Evolutionary conservation across 768 basidiomycete genomes (phyloP).

Genomic region (Mycena belliarum): DNA sequence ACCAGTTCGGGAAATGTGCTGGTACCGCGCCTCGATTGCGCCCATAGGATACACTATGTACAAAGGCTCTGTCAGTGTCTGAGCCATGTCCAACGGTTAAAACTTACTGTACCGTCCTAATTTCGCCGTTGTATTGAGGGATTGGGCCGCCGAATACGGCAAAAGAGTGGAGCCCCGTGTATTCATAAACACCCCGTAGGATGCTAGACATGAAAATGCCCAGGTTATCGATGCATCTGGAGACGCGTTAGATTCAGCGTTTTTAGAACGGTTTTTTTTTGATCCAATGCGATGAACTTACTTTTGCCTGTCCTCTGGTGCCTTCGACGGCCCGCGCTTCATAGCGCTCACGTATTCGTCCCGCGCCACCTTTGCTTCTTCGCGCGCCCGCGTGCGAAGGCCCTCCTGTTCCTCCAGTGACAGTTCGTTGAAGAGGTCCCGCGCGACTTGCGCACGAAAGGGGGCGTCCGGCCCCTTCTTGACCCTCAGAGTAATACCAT

Average conservation of each 20-base stretch:
- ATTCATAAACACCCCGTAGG: not conserved
- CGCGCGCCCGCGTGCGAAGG: not conserved
- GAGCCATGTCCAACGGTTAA: not conserved
- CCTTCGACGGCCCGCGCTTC: constrained; percentile 1
- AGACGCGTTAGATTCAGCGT: no score
- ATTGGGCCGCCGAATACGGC: not conserved
- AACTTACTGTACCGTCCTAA: not conserved
- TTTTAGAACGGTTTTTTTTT: not conserved
- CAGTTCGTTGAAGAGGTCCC: not conserved
- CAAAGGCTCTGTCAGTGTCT: not conserved
- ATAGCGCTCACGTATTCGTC: not conserved
- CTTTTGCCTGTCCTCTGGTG: not conserved
- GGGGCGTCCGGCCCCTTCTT: not conserved
- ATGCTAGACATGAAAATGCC: not conserved
- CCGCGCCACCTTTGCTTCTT: not conserved
- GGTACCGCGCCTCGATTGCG: not conserved
- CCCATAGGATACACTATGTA: not conserved
- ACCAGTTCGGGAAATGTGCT: not conserved
- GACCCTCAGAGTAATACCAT: not conserved
- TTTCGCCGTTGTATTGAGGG: not conserved
- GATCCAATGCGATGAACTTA: not conserved
- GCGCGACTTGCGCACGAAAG: not conserved
- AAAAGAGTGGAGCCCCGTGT: not conserved
- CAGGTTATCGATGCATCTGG: not conserved
- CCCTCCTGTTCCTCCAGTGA: not conserved